A percentile compares a stretch with the other conserved stretches of the same genome.
These are phyloP conservation scores for Coprinopsis marcescibilis DNA, from an alignment of 768 basidiomycete genomes.

Conservation along the genomic window DNA sequence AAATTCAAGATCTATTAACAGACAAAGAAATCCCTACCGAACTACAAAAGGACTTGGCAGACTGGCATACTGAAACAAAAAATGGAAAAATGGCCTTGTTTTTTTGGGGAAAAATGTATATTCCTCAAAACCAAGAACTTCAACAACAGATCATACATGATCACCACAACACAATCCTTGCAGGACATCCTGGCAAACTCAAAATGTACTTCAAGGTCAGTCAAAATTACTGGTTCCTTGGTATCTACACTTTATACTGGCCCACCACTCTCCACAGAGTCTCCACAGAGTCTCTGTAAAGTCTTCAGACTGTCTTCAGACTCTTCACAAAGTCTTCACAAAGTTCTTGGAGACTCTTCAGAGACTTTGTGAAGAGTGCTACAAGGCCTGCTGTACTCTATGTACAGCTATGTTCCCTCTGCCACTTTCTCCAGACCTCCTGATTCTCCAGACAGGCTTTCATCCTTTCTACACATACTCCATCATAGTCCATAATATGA, in stretches of 20 bases:
- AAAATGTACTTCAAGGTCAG: neutral
- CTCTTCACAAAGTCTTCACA: too few species aligned
- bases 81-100: slow-evolving; percentile 4
- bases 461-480: too few species aligned
- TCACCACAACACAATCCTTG: slow-evolving; percentile 3
- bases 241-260: slow-evolving; percentile 1
- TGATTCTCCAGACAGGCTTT: too few species aligned
- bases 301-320: too few species aligned
- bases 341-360: too few species aligned
- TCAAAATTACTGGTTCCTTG: slow-evolving; percentile 7
- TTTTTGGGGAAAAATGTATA: neutral
- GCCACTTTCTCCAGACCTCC: too few species aligned
- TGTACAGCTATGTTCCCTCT: too few species aligned
- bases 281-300: too few species aligned
- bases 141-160: neutral
- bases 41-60: slow-evolving; percentile 1
- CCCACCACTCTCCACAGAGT: too few species aligned
- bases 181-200: slow-evolving; percentile 7
- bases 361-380: too few species aligned
- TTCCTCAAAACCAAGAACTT: slow-evolving; percentile 3
- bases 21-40: neutral
- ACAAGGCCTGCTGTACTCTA: too few species aligned
- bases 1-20: neutral
- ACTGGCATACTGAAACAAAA: slow-evolving; percentile 6
- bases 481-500: too few species aligned